phyloP scores from a whole-genome alignment of 805 yeast genomes.

The Zygosaccharomyces rouxii region DNA sequence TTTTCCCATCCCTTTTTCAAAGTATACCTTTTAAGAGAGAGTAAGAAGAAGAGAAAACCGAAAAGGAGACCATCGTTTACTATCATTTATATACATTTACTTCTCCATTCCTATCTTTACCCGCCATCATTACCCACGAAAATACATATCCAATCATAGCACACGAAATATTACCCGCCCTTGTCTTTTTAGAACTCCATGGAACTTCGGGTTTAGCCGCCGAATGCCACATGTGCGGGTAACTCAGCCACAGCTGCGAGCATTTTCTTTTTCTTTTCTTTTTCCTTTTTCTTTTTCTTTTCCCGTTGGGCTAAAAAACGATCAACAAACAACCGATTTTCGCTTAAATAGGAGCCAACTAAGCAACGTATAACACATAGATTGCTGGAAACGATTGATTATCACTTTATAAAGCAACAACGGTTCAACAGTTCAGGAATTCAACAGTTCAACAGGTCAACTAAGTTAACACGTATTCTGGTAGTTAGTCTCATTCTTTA shows the following conservation, averaged over 20 bases:
- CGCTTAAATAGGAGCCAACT: neutral
- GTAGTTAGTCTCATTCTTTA: neutral
- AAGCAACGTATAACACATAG: neutral
- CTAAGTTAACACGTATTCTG: neutral
- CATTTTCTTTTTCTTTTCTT: neutral
- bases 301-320: neutral
- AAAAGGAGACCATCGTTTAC: neutral
- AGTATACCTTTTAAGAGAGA: too few relatives aligned
- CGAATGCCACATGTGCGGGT: neutral
- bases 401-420: too few relatives aligned
- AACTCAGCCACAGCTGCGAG: neutral
- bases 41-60: neutral
- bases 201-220: conserved; percentile 1
- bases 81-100: neutral
- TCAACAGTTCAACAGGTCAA: neutral
- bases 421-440: neutral
- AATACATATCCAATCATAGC: neutral
- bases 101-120: neutral
- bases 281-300: neutral
- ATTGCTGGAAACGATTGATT: too few relatives aligned
- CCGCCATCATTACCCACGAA: neutral
- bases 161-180: conserved; percentile 1
- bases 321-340: neutral
- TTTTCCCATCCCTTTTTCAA: too few relatives aligned
- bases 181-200: neutral